phyloP scores from a whole-genome alignment of 805 yeast species.

The Yamadazyma sp. region DNA sequence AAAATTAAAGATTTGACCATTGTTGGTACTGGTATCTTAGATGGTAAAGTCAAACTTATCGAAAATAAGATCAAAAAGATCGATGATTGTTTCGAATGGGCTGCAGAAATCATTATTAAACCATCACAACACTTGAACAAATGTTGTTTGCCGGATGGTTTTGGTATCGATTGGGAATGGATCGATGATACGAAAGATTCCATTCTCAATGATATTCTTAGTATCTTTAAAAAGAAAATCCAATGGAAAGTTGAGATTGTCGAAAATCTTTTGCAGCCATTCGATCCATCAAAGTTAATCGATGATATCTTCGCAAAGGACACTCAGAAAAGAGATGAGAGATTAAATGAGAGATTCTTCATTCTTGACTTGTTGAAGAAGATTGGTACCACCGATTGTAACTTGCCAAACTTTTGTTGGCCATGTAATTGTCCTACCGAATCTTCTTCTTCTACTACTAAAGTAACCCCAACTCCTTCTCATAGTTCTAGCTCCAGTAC shows the following conservation, averaged over 20 bases:
- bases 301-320: slow-evolving; percentile 4
- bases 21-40: slow-evolving; percentile 20
- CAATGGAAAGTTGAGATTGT: slow-evolving; percentile 6
- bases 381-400: slow-evolving; percentile 5
- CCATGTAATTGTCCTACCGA: slow-evolving; percentile 10
- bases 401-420: slow-evolving; percentile 13
- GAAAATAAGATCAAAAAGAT: slow-evolving; percentile 10
- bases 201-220: slow-evolving; percentile 2
- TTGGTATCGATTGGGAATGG: slow-evolving; percentile 17
- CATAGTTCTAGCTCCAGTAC: not conserved
- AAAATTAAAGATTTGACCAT: slow-evolving; percentile 16
- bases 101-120: slow-evolving; percentile 19
- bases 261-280: slow-evolving; percentile 3
- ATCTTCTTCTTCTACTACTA: not conserved
- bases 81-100: slow-evolving; percentile 19
- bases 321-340: slow-evolving; percentile 3
- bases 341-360: not conserved
- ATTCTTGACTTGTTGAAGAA: slow-evolving; percentile 5
- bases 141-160: slow-evolving; percentile 24
- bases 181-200: slow-evolving; percentile 4
- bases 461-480: not conserved
- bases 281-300: slow-evolving; percentile 8
- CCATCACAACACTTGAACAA: slow-evolving; percentile 15
- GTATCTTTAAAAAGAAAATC: slow-evolving; percentile 6
- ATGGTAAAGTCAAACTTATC: slow-evolving; percentile 10